Evolutionary conservation across 1,139 yeast genomes (phyloP).

Genomic region (Suhomyces ambrosiae): DNA sequence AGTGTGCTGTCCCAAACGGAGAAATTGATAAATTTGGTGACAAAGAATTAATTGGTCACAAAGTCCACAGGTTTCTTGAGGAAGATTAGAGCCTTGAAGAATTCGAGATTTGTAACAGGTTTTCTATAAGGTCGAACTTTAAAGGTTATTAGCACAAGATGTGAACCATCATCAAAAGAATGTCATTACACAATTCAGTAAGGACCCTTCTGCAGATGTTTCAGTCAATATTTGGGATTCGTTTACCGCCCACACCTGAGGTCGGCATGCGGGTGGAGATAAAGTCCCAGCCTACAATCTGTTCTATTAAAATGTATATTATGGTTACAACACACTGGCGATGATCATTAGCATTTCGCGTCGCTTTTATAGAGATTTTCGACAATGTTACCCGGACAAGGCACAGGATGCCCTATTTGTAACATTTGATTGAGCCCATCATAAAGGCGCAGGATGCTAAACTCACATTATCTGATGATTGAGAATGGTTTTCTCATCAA

Average conservation of each 20-base stretch:
- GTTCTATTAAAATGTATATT: background rate
- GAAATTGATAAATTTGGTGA: slow-evolving; percentile 4
- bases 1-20: slow-evolving; percentile 37
- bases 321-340: background rate
- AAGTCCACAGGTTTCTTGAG: slow-evolving; percentile 15
- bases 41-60: slow-evolving; percentile 13
- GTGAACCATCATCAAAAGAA: slow-evolving; percentile 47
- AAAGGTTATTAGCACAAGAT: no score
- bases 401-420: background rate
- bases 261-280: slow-evolving; percentile 48
- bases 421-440: no score
- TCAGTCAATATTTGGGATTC: slow-evolving; percentile 41
- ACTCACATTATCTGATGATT: background rate
- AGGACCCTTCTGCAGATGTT: slow-evolving; percentile 47
- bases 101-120: background rate
- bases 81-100: slow-evolving; percentile 42
- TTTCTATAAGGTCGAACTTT: slow-evolving; percentile 1
- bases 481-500: no score
- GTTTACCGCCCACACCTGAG: slow-evolving; percentile 49
- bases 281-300: slow-evolving; percentile 31
- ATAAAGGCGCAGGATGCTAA: no score
- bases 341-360: no score
- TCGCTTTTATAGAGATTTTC: background rate
- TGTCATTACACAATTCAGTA: slow-evolving; percentile 26
- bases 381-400: slow-evolving; percentile 13